Evolutionary conservation across 495 filamentous ascomycete species (phyloP).

Genomic region (Penicillium pancosmium): DNA sequence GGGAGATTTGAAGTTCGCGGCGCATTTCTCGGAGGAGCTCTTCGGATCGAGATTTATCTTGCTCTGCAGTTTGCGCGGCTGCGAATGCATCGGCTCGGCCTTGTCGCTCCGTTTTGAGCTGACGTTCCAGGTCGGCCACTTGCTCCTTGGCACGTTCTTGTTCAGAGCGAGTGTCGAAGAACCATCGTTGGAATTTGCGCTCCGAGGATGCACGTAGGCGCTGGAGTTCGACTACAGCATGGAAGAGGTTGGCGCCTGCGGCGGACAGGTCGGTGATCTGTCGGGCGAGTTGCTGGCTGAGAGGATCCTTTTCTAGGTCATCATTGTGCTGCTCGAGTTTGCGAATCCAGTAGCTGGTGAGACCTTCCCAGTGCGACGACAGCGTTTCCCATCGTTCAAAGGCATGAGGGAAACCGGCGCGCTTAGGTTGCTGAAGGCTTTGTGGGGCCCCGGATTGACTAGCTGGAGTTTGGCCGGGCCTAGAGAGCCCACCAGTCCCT

Average conservation of each 20-base stretch:
- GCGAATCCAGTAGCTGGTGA: conserved; percentile 96
- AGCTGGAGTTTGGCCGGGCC: conserved; percentile 32
- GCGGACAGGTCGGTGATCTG: conserved; percentile 96
- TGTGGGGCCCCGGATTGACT: conserved; percentile 38
- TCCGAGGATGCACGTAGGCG: conserved; percentile 94
- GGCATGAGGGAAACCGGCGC: conserved; percentile 81
- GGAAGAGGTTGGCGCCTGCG: conserved; percentile 95
- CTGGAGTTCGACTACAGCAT: conserved; percentile 95
- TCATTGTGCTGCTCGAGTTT: conserved; percentile 86
- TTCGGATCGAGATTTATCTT: conserved; percentile 68
- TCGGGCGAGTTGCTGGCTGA: conserved; percentile 84
- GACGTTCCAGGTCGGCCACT: conserved; percentile 76
- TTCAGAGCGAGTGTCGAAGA: conserved; percentile 89
- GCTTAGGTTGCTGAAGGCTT: conserved; percentile 39
- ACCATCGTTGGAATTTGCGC: conserved; percentile 98
- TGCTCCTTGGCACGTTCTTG: conserved; percentile 83
- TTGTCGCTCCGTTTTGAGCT: conserved; percentile 72
- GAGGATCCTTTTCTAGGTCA: conserved; percentile 76
- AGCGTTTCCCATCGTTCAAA: conserved; percentile 97
- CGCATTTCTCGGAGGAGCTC: conserved; percentile 82
- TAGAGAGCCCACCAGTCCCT: conserved; percentile 16
- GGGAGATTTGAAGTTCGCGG: conserved; percentile 89
- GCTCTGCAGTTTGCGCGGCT: conserved; percentile 63
- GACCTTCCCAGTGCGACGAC: conserved; percentile 96
- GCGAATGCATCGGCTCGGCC: conserved; percentile 65